Conservation (phyloP, 2,329 filamentous ascomycete species). For the Aspergillus floridensis region DNA sequence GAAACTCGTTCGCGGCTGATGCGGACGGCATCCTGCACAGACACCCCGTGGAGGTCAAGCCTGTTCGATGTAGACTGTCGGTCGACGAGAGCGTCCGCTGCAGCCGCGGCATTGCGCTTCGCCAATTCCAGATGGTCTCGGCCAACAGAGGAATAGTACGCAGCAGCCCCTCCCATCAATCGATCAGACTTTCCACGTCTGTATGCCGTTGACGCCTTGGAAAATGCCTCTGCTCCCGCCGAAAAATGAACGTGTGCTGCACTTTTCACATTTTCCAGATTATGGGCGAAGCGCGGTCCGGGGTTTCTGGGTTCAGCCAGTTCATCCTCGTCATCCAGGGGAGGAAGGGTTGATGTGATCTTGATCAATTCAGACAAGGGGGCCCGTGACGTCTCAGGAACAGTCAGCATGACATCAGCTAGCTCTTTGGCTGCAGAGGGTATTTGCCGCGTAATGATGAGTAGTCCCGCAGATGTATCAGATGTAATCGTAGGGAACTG, state of each 20-base stretch:
- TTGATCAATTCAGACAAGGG: slow-evolving; percentile 43
- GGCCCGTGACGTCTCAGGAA: slow-evolving; percentile 24
- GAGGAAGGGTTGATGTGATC: slow-evolving; percentile 35
- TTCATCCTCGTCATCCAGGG: slow-evolving; percentile 26
- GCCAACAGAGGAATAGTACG: slow-evolving; percentile 70
- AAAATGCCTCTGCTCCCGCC: slow-evolving; percentile 52
- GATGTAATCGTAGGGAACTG: slow-evolving; percentile 55
- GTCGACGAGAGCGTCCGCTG: slow-evolving; percentile 69
- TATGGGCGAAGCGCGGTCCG: slow-evolving; percentile 11
- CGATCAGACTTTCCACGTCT: slow-evolving; percentile 66
- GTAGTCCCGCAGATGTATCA: slow-evolving; percentile 51
- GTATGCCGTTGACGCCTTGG: slow-evolving; percentile 58
- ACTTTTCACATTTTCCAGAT: slow-evolving; percentile 30
- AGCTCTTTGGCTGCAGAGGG: slow-evolving; percentile 59
- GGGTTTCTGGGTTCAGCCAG: slow-evolving; percentile 12
- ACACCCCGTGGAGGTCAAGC: slow-evolving; percentile 81
- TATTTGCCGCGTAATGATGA: slow-evolving; percentile 58
- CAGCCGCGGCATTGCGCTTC: slow-evolving; percentile 59
- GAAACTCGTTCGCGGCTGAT: slow-evolving; percentile 68
- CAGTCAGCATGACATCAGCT: slow-evolving; percentile 52
- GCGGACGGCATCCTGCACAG: slow-evolving; percentile 73
- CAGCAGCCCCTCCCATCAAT: slow-evolving; percentile 71
- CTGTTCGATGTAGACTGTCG: slow-evolving; percentile 59
- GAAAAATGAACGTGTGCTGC: slow-evolving; percentile 47
- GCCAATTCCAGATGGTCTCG: slow-evolving; percentile 62